Base-by-base conservation (phyloP, 495 filamentous ascomycete genomes). In the Penicillium silybi region DNA sequence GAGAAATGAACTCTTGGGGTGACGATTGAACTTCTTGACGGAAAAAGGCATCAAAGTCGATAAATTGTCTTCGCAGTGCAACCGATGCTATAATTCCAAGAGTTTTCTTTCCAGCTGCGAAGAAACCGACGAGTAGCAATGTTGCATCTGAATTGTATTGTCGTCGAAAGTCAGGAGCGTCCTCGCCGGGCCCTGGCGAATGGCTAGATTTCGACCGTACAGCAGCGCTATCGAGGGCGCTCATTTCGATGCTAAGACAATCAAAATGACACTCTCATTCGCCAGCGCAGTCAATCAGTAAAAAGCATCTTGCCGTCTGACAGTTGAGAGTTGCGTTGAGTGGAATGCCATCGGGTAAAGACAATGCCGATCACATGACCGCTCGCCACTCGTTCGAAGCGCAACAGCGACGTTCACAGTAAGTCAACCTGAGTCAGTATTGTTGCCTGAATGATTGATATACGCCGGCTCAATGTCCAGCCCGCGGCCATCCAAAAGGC, bases 61-160 rank as follows among this genome's bases (percentile, higher is more conserved):
- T 77, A 3, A 90, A 77, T 9, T 80, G 77, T 15, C 84, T 77
- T 23, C 79, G 78, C 16, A 86, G 80, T 56, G 81, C 78, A 6
- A 81, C 83, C 4, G 85, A 85, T n/a, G 82, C 85, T 40, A 90
- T 85, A 53, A 90, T 80, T 4, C 82, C 85, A 6, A 90, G 73
- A 0, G 82, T 87, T 23, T 81, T 80, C 66, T 89, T 89, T 18
- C 86, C 86, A 18, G 81, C 81, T 3, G 85, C 85, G 29, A 82
- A 79, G 42, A 84, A 78, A 34, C 86, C 86, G n/a, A 89, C 77
- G 6, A 90, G 74, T 13, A 88, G 79, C 41, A 90, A 76, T 1
- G 84, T 86, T 2, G 84, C 81, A 60, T 67, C 52, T 11, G 55
- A 11, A 37, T 39, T n/a, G 51, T 67, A 64, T 27, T 44, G 49